These are phyloP conservation scores for Colletotrichum melonis DNA, from an alignment of 2,329 filamentous ascomycete species.

Conservation along the genomic window DNA sequence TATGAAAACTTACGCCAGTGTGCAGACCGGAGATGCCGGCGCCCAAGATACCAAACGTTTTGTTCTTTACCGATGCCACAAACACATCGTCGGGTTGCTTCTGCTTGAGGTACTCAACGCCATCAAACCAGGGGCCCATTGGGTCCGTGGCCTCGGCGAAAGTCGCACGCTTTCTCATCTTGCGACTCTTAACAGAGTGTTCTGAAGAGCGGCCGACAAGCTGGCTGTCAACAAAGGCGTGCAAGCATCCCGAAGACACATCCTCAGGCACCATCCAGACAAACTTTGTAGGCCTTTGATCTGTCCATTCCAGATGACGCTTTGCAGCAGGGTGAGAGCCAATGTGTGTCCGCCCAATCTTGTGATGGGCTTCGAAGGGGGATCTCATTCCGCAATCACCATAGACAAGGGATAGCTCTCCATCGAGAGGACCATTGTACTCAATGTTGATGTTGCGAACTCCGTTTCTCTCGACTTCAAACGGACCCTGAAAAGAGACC, in stretches of 20 bases:
- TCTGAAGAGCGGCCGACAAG: slow-evolving; percentile 38
- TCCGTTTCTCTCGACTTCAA: slow-evolving; percentile 33
- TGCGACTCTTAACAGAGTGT: slow-evolving; percentile 28
- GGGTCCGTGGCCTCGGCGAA: slow-evolving; percentile 37
- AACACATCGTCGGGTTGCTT: slow-evolving; percentile 40
- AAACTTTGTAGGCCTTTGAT: slow-evolving; percentile 36
- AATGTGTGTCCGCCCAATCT: slow-evolving; percentile 39
- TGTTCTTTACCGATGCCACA: slow-evolving; percentile 39
- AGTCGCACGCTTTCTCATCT: slow-evolving; percentile 15
- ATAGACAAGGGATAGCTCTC: slow-evolving; percentile 36
- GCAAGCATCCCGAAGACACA: slow-evolving; percentile 35
- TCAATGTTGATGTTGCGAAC: slow-evolving; percentile 39
- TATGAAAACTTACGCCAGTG: slow-evolving; percentile 40
- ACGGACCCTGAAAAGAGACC: slow-evolving; percentile 21
- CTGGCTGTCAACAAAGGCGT: slow-evolving; percentile 38
- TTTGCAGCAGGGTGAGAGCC: slow-evolving; percentile 37
- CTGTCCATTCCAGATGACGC: slow-evolving; percentile 37
- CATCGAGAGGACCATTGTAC: slow-evolving; percentile 37
- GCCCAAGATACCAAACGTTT: slow-evolving; percentile 48
- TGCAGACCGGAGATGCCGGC: slow-evolving; percentile 49
- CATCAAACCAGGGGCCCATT: slow-evolving; percentile 41
- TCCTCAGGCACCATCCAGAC: slow-evolving; percentile 38
- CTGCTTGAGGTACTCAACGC: slow-evolving; percentile 40
- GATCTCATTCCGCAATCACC: slow-evolving; percentile 33
- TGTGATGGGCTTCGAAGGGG: slow-evolving; percentile 28